A percentile compares a stretch with the other conserved stretches of the same genome.
Conservation (phyloP, 164 flowering plant species). For the Umbellularia californica region DNA sequence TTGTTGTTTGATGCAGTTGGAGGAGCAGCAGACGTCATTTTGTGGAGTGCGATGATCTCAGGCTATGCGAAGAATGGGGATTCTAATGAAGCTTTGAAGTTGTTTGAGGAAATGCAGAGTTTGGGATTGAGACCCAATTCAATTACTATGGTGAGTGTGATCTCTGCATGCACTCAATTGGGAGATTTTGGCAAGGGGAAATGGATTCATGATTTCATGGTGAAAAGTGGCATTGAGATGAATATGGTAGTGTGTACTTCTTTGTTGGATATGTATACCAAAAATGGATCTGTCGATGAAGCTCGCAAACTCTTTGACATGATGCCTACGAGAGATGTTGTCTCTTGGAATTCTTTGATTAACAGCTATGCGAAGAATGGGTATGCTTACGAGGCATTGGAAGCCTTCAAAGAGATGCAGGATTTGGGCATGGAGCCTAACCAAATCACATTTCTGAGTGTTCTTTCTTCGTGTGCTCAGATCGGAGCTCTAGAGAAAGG, state of each 20-base stretch:
- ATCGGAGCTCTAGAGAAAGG: conserved; percentile 19
- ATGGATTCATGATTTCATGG: conserved; percentile 14
- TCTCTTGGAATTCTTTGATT: conserved; percentile 27
- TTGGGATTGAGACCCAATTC: conserved; percentile 17
- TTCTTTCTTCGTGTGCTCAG: conserved; percentile 18
- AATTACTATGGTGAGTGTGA: conserved; percentile 16
- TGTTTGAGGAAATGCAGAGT: conserved; percentile 18
- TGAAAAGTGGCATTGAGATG: conserved; percentile 11
- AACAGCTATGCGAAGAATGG: conserved; percentile 18
- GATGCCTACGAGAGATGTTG: conserved; percentile 19
- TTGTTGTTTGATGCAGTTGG: conserved; percentile 15
- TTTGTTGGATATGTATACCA: conserved; percentile 23
- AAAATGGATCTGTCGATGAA: conserved; percentile 14
- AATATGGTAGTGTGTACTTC: conserved; percentile 16
- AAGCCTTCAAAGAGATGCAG: conserved; percentile 13
- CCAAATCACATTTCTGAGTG: conserved; percentile 10
- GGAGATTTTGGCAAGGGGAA: conserved; percentile 12
- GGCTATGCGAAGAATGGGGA: conserved; percentile 23
- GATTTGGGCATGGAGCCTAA: conserved; percentile 13
- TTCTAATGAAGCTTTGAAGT: conserved; percentile 15
- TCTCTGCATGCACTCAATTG: conserved; percentile 21
- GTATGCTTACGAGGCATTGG: conserved; percentile 19
- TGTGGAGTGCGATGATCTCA: conserved; percentile 20
- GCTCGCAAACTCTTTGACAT: conserved; percentile 14
- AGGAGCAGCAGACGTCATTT: conserved; percentile 11